Base-by-base conservation (phyloP, 352 stramenopile genomes). In the Globisporangium alternatum region DNA sequence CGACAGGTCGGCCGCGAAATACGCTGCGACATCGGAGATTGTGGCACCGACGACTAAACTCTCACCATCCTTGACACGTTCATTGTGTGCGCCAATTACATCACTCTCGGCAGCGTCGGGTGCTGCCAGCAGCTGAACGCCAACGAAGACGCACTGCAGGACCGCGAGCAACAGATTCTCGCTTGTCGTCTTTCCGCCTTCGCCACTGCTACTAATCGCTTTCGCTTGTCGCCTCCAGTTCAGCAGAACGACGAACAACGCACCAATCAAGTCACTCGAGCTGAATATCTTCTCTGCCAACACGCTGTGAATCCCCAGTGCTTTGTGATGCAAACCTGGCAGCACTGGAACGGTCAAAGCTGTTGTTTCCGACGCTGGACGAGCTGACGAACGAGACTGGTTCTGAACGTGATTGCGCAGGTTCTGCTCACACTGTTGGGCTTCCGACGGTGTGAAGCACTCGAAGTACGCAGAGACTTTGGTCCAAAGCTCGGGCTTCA, bases 371-470 rank as follows among this genome's bases (percentile, higher is more conserved):
- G 47, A 52, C 51, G 31, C 58, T 57, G 45, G 19, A 5, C 37
- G 30, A n/a, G 44, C 28, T 6, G 56, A 44, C 28, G 21, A 22
- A 17, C 22, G 41, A 39, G 44, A 54, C n/a, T 61, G 31, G 17
- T 58, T 45, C 35, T 28, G 68, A 74, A 51, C 30, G 22, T 45
- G 75, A 22, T 31, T 76, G 68, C 73, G 78, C 7, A 89, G 66
- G 48, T 94, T 92, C 58, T 92, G 83, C 43, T 94, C 86, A 33
- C 78, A 89, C 35, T 86, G 70, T 51, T 94, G 83, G 2, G 80
- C 69, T 55, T 94, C 86, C 0, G 80, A 85, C 1, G 81, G 81
- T 22, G 80, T 90, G 59, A 91, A 94, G 48, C 76, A 87, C 65
- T 94, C 86, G 62, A 91, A 94, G 10, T 86, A 62, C 10, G 80